Base-by-base conservation (phyloP, 768 basidiomycete genomes). In the Agaricus sinodeliciosus region DNA sequence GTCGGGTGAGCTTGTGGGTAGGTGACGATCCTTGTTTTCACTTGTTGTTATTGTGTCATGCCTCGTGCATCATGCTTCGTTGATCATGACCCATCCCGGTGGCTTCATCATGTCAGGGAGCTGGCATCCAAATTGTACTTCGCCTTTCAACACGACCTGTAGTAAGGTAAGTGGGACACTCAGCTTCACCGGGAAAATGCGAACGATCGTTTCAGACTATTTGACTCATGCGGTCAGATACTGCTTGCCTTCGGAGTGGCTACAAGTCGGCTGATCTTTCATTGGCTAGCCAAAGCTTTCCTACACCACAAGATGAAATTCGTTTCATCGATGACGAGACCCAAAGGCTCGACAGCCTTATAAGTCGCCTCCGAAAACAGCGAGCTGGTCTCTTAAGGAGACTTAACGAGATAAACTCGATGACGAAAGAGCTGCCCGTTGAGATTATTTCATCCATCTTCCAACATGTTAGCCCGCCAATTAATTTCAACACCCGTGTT, bases 371-470 rank as follows among this genome's bases (percentile, higher is more conserved):
- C 26, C 51, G 27, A 16, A 45, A 46, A 1, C 4, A 52, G n/a
- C 43, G 37, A 39, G 43, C 43, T 13, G 34, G 7, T 34, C 44
- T 45, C 13, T 27, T 37, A 37, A 36, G 25, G 35, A 34, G 42
- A 12, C 22, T 51, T 19, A 44, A 51, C 22, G 19, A 16, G 13
- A 31, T 51, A 15, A 16, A 36, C 12, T 43, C 50, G 11, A 35
- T 19, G 11, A 51, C 43, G 1, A 43, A 27, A 4, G 19, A 25
- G 31, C 15, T 52, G 6, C 51, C 51, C 36, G 18, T 37, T 22
- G 43, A 52, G 34, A 45, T 52, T 25, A 37, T 52, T 45, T 52
- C 44, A 26, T 19, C 44, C 9, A 39, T 52, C 18, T 52, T 46
- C 31, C 44, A 28, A n/a, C 43, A 44, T 22, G 43, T 36, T 16